Evolutionary conservation across 345 rosid species (phyloP), one percentile per base, ranked within the genome.

Genomic region (Citropsis articulata): DNA sequence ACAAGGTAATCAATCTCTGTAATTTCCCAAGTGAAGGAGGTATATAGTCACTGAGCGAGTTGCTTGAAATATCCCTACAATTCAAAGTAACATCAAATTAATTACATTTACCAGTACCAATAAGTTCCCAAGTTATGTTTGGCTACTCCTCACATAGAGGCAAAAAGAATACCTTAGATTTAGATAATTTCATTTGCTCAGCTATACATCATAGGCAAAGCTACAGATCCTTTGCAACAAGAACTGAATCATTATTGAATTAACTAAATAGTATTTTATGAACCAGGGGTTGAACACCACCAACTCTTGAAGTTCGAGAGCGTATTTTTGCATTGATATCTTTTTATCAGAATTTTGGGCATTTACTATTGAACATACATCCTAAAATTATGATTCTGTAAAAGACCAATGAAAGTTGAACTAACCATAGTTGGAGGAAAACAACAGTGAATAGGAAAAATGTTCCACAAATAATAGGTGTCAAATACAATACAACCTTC

Each of bases 21-120:
- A 95, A 81, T 84, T 80, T 86, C 77, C 93, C 98, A 77, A 95
- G 89, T 22, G 91, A 91, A 48, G 92, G 79, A 81, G 99, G 97
- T 80, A 95, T 89, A 71, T 75, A 76, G 68, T 93, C 99, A 55
- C 92, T 81, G 60, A 95, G 87, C 59, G 87, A 82, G 80, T 95
- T 95, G 82, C 98, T 88, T 71, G 99, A 93, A 63, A 92, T 85
- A 81, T 93, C 95, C 83, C 98, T 95, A 84, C 33, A 78, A 77
- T 62, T 61, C 42, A 79, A 42, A 24, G 62, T 50, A 50, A 42
- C 45, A 30, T 25, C 72, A 8, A 40, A 75, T 59, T 25, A 53
- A 69, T 71, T 14, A 70, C 53, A 50, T 61, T 63, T 60, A 56
- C 69, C 50, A 48, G 27, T 42, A 57, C 36, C 22, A 27, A 56